phyloP scores from a whole-genome alignment of 371 early-diverging fungal genomes.

The Actinomortierella wolfii region DNA sequence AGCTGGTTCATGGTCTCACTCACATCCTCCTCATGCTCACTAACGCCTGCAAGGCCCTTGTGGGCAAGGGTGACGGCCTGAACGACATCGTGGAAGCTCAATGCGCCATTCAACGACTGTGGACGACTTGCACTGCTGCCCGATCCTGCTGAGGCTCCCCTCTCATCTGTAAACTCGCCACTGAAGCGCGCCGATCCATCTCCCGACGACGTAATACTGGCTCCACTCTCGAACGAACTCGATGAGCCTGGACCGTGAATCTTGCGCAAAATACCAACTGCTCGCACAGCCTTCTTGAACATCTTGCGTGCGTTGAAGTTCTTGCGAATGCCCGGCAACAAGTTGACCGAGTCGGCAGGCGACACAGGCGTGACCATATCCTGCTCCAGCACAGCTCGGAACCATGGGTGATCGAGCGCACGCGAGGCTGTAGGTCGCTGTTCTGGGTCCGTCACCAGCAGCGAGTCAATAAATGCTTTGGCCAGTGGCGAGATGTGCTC shows the following conservation, averaged over 20 bases:
- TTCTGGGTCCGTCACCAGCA: slow-evolving; percentile 71
- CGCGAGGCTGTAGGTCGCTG: slow-evolving; percentile 71
- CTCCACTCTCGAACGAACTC: not conserved
- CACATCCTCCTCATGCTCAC: slow-evolving; percentile 13
- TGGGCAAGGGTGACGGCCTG: slow-evolving; percentile 21
- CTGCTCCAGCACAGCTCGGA: slow-evolving; percentile 49
- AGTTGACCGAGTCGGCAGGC: slow-evolving; percentile 48
- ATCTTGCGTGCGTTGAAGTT: slow-evolving; percentile 82
- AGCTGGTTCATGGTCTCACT: slow-evolving; percentile 14
- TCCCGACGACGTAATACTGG: slow-evolving; percentile 10
- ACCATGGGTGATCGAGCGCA: slow-evolving; percentile 76
- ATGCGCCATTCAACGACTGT: not conserved
- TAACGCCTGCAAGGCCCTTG: slow-evolving; percentile 23
- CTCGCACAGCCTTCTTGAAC: slow-evolving; percentile 69
- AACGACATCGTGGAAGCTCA: slow-evolving; percentile 43
- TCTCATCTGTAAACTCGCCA: no score
- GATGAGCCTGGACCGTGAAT: slow-evolving; percentile 15
- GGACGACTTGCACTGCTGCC: no score
- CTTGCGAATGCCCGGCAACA: slow-evolving; percentile 76
- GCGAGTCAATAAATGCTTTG: slow-evolving; percentile 78
- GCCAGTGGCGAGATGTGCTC: slow-evolving; percentile 58
- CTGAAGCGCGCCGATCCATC: no score
- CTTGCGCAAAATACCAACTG: slow-evolving; percentile 38
- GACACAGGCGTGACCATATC: slow-evolving; percentile 43
- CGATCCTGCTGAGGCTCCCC: no score